Conservation (phyloP, 2,329 filamentous ascomycete species). For the Pezicula carpinea region DNA sequence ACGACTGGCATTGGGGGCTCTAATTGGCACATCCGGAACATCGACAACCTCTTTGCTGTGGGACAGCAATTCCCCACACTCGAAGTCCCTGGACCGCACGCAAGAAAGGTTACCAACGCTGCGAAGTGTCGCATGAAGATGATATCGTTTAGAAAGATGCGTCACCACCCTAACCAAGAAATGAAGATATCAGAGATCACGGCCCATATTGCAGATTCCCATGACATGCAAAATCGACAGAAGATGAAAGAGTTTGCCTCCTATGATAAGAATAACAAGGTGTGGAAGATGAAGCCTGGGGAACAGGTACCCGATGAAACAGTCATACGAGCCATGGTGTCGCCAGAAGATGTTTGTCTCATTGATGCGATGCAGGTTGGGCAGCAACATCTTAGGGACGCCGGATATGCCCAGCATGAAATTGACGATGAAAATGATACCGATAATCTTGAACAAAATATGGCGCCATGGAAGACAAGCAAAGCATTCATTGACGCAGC, state of each 20-base stretch:
- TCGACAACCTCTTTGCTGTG: constrained; percentile 86
- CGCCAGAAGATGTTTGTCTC: constrained; percentile 90
- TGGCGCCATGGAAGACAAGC: constrained; percentile 94
- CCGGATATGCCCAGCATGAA: constrained; percentile 71
- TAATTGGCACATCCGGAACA: constrained; percentile 78
- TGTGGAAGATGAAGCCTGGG: constrained; percentile 71
- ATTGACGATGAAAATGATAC: constrained; percentile 41
- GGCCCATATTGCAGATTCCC: constrained; percentile 85
- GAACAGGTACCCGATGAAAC: constrained; percentile 78
- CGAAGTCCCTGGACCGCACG: constrained; percentile 90
- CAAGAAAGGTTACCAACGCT: constrained; percentile 92
- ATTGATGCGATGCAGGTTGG: constrained; percentile 97
- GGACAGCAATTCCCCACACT: constrained; percentile 90
- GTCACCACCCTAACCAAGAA: constrained; percentile 64
- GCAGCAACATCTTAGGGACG: constrained; percentile 83
- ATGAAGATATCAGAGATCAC: constrained; percentile 82
- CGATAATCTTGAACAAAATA: constrained; percentile 77
- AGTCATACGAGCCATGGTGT: constrained; percentile 80
- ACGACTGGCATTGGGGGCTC: constrained; percentile 75
- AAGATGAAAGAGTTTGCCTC: constrained; percentile 95
- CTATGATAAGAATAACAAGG: constrained; percentile 80
- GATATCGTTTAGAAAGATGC: constrained; percentile 85
- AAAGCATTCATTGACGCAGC: constrained; percentile 95
- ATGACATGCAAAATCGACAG: constrained; percentile 90
- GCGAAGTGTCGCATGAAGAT: constrained; percentile 96